Base-by-base conservation (phyloP, 805 yeast species). In the Candida insectalens region DNA sequence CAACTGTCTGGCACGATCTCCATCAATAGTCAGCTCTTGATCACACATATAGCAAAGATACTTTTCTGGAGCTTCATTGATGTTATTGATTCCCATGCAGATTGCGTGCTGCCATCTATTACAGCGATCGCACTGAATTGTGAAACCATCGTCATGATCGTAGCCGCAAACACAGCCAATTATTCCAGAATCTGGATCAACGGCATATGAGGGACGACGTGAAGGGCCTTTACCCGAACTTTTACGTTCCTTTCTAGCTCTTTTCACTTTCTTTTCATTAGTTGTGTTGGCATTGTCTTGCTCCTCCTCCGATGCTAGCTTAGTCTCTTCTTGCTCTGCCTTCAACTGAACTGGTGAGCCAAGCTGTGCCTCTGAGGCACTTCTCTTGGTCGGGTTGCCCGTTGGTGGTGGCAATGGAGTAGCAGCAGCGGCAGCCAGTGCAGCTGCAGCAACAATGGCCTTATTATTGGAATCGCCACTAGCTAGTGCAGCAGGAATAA, bases 71-170 rank as follows among this genome's bases (percentile, higher is more conserved):
- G 77, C 94, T 32, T 81, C 77, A 26, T 73, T 80, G 37, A 71
- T 74, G 29, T 77, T 71, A 29, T 65, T 65, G 37, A 83, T 83
- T 6, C 80, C 81, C 72, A 85, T 83, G 57, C 97, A 88, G n/a
- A 73, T 65, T 19, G 92, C 87, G 59, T 88, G 97, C 53, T 88
- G 96, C 96, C 96, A 88, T 41, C 95, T 73, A 55, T 72, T 78
- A 55, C 97, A 88, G 22, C 74, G 68, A 53, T 87, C 96, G 60
- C 98, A 92, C 59, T 92, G 97, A 41, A 92, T 83, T 17, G 94
- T 88, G 49, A 84, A 80, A 0, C 96, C 96, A 46, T 89, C 92
- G 57, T 85, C 96, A 39, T 84, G 94, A 37, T 76, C 83, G 45
- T 67, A 77, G 1, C 77, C 85, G 64, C 97, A 89, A 6, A 88